phyloP scores from a whole-genome alignment of 495 filamentous ascomycete genomes.

The Penicillium roqueforti region DNA sequence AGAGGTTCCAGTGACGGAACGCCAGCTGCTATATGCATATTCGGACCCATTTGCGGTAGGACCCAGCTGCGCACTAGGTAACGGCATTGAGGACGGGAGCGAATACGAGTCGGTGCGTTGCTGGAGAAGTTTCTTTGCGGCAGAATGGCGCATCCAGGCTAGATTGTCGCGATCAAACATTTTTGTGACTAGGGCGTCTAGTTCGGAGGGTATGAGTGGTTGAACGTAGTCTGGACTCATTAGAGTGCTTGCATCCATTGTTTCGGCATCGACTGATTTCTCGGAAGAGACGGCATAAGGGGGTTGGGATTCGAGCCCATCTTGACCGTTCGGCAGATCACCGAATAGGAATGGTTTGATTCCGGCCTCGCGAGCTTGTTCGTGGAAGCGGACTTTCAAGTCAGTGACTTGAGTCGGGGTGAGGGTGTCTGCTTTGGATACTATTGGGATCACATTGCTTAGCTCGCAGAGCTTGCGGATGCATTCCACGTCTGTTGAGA shows the following conservation, averaged over 20 bases:
- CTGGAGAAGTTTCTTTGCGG: slow-evolving; percentile 81
- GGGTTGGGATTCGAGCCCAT: slow-evolving; percentile 25
- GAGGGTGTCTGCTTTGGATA: slow-evolving; percentile 73
- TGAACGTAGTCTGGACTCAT: slow-evolving; percentile 94
- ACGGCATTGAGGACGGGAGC: slow-evolving; percentile 6
- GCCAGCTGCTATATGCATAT: slow-evolving; percentile 5
- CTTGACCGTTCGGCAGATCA: slow-evolving; percentile 23
- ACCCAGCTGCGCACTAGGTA: slow-evolving; percentile 12
- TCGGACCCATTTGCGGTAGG: background rate
- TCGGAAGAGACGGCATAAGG: slow-evolving; percentile 83
- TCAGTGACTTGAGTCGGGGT: slow-evolving; percentile 53
- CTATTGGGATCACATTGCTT: slow-evolving; percentile 82
- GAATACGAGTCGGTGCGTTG: slow-evolving; percentile 42
- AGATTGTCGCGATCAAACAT: slow-evolving; percentile 77
- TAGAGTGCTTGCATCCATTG: slow-evolving; percentile 90
- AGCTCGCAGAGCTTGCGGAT: slow-evolving; percentile 69
- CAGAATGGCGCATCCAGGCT: slow-evolving; percentile 80
- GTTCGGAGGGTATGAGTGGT: slow-evolving; percentile 75
- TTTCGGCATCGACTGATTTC: slow-evolving; percentile 70
- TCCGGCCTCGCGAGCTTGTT: slow-evolving; percentile 55
- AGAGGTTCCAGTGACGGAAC: slow-evolving; percentile 13
- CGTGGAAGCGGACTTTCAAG: slow-evolving; percentile 53
- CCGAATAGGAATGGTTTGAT: slow-evolving; percentile 70
- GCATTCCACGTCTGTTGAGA: slow-evolving; percentile 69
- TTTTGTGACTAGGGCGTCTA: slow-evolving; percentile 61